Percentiles rank a stretch among this genome's conserved stretches.
Conservation (phyloP, 306 rosid species). For the Rosa persica region DNA sequence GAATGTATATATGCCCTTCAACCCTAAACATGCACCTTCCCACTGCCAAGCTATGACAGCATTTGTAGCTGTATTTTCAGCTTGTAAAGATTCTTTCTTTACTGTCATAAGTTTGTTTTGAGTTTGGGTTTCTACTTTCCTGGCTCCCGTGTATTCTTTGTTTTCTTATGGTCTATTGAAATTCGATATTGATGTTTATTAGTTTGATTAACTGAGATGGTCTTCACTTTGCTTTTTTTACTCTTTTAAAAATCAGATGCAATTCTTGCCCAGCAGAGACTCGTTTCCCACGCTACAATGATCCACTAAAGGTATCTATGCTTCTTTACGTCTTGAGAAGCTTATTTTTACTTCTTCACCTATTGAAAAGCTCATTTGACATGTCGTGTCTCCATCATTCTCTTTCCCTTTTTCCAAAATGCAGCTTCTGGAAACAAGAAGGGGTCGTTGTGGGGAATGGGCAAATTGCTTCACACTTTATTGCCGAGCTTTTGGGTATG, state of each 20-base stretch:
- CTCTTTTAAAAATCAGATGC: conserved; percentile 56
- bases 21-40: background rate
- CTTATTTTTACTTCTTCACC: conserved; percentile 2
- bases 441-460: conserved; percentile 98
- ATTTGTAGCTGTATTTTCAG: background rate
- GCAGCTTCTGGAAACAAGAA: conserved; percentile 93
- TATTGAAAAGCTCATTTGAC: conserved; percentile 20
- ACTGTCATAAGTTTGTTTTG: background rate
- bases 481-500: conserved; percentile 93
- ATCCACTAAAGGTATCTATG: conserved; percentile 69
- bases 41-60: background rate
- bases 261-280: conserved; percentile 47
- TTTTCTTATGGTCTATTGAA: background rate
- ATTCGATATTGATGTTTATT: background rate
- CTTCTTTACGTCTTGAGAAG: conserved; percentile 18
- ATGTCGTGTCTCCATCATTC: conserved; percentile 15
- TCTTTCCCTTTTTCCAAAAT: conserved; percentile 25
- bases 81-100: background rate
- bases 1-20: background rate
- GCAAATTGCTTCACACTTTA: conserved; percentile 94
- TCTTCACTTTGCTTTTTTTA: conserved; percentile 8
- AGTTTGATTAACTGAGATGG: conserved; percentile 4
- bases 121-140: background rate
- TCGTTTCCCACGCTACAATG: conserved; percentile 90
- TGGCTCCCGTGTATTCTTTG: background rate